phyloP scores from a whole-genome alignment of 2,329 filamentous ascomycete species.

The Zarea fungicola region DNA sequence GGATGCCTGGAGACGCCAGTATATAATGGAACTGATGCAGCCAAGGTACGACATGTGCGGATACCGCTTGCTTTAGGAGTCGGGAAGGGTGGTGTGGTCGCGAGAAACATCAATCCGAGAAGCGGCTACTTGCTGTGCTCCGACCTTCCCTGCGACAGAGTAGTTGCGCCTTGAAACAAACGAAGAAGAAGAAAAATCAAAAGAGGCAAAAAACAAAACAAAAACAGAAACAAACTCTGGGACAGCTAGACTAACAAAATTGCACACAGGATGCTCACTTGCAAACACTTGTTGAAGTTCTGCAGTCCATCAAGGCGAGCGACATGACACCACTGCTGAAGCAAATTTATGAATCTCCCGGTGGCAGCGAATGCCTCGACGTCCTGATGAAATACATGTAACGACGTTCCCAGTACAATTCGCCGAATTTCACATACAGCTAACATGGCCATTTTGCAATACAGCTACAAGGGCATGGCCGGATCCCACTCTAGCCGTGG shows the following conservation, averaged over 20 bases:
- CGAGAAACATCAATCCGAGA: neutral
- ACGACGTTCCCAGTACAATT: slow-evolving; percentile 26
- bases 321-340: slow-evolving; percentile 90
- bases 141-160: no score
- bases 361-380: slow-evolving; percentile 80
- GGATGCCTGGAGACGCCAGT: slow-evolving; percentile 82
- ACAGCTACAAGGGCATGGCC: slow-evolving; percentile 87
- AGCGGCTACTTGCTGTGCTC: no score
- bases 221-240: slow-evolving; percentile 1
- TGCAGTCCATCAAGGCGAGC: slow-evolving; percentile 92
- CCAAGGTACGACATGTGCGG: slow-evolving; percentile 43
- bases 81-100: neutral
- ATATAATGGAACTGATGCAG: slow-evolving; percentile 55
- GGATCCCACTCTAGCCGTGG: slow-evolving; percentile 5
- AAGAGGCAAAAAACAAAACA: neutral
- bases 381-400: slow-evolving; percentile 98
- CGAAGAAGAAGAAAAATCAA: neutral
- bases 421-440: neutral
- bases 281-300: slow-evolving; percentile 82
- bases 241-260: neutral
- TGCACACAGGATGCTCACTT: slow-evolving; percentile 70
- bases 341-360: slow-evolving; percentile 70
- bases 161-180: neutral
- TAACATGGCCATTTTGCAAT: neutral
- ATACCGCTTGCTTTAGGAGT: neutral